A percentile compares a stretch with the other conserved stretches of the same genome.
phyloP scores from a whole-genome alignment of 139 green algal species.

The Marvania coccoides region DNA sequence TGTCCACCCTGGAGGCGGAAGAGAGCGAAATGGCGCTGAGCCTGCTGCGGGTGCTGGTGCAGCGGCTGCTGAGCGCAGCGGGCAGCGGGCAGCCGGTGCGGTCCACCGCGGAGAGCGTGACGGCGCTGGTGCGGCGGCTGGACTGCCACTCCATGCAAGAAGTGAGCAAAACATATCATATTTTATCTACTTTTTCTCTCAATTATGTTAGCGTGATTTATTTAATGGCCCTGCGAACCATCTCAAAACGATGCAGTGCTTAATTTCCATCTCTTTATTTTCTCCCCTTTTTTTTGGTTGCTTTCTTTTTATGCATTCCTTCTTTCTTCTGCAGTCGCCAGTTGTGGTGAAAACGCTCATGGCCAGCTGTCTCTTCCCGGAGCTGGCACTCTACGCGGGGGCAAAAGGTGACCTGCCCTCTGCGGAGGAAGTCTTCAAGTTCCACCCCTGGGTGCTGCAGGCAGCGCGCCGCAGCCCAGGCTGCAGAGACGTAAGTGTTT shows the following conservation, averaged over 20 bases:
- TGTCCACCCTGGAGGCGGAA: slow-evolving; percentile 5
- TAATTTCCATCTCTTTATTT: no score
- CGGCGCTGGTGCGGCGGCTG: slow-evolving; percentile 32
- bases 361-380: neutral
- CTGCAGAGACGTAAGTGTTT: no score
- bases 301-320: no score
- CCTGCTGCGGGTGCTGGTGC: slow-evolving; percentile 21
- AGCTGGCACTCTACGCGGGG: no score
- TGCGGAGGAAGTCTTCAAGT: no score
- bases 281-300: neutral
- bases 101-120: slow-evolving; percentile 17
- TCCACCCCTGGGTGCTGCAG: no score
- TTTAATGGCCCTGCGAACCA: no score
- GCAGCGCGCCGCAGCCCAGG: no score
- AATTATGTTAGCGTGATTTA: no score
- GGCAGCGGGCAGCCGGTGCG: neutral
- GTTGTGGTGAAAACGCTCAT: slow-evolving; percentile 35
- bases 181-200: no score
- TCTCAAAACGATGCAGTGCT: no score
- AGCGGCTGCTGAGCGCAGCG: slow-evolving; percentile 8
- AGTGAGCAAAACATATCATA: neutral
- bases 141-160: slow-evolving; percentile 15
- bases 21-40: slow-evolving; percentile 17
- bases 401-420: no score
- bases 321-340: slow-evolving; percentile 17